Evolutionary conservation across 1,284 basidiomycete genomes (phyloP), one percentile per base, ranked within the genome.

Genomic region (Puccinia horiana): DNA sequence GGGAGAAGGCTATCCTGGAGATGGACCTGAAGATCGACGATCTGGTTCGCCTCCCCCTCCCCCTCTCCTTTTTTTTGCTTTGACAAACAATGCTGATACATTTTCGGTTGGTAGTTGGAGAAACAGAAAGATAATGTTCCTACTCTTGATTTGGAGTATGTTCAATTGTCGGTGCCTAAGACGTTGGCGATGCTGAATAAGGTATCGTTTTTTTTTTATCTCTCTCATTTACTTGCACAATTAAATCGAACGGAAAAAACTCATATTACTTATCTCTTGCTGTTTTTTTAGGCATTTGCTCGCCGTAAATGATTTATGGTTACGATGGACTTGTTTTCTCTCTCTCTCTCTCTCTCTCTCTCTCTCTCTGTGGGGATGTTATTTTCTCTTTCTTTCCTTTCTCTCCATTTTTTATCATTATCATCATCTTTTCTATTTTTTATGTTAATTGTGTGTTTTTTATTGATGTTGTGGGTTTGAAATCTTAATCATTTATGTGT

Each of bases 21-120:
- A 99, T 99, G 96, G 97, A 99, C 88, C 90, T 99, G 83, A 99
- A 98, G 89, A 97, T 99, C 86, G 97, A 99, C 88, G 97, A 99
- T 88, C 88, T 99, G 84, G 89, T 99, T 96, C 99, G 88, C 97
- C 96, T 37, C 89, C 86, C 3, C n/a, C 14, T 65, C 54, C 69
- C 44, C 83, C 26, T 26, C 16, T 29, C 23, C 8, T 29, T 26
- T 61, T 0, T 42, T 37, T 0, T 44, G n/a, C 35, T 35, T 76
- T 75, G 49, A 83, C 81, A 78, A 74, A 82, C 47, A 82, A 76
- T 70, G 78, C 80, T 73, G 49, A 49, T 61, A 18, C 18, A 67
- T 29, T 56, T 9, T 16, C 23, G 42, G 26, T 74, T 56, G 5
- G 1, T 56, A 44, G 32, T 72, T 76, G 52, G 74, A 79, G 86